A percentile compares a stretch with the other conserved stretches of the same genome.
Evolutionary conservation across 495 filamentous ascomycete genomes (phyloP).

Genomic region (Rhypophila decipiens): DNA sequence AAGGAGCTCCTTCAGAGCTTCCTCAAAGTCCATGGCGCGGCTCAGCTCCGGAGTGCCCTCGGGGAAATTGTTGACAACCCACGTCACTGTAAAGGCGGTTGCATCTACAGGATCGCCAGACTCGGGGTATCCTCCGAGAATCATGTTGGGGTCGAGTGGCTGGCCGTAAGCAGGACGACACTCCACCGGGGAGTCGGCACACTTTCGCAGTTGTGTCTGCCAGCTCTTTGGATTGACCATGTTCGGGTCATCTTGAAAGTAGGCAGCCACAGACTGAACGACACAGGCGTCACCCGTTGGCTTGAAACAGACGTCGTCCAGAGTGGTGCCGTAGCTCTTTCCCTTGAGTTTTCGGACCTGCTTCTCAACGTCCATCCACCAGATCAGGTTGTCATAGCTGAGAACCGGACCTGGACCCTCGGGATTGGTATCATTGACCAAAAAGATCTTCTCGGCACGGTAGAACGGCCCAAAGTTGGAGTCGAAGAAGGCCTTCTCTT

Average conservation of each 20-base stretch:
- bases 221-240: constrained; percentile 57
- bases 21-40: constrained; percentile 84
- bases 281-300: constrained; percentile 87
- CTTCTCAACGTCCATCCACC: constrained; percentile 92
- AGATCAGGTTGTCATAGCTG: constrained; percentile 76
- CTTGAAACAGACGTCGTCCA: constrained; percentile 90
- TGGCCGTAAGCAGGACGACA: constrained; percentile 85
- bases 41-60: constrained; percentile 63
- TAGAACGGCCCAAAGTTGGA: constrained; percentile 94
- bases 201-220: constrained; percentile 60
- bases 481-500: constrained; percentile 94
- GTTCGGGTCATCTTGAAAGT: constrained; percentile 64
- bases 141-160: constrained; percentile 75
- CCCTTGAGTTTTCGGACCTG: constrained; percentile 65
- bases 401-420: constrained; percentile 66
- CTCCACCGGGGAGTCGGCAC: constrained; percentile 67
- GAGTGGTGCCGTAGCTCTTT: constrained; percentile 48
- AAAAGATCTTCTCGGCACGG: constrained; percentile 84
- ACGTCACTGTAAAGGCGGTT: constrained; percentile 77
- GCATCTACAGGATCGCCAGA: constrained; percentile 64
- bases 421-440: constrained; percentile 76
- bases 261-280: constrained; percentile 81
- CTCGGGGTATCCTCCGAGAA: constrained; percentile 73
- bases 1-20: constrained; percentile 63
- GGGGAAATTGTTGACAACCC: constrained; percentile 88